phyloP scores from a whole-genome alignment of 192 early-diverging fungal species.

The Coemansia sp. region DNA sequence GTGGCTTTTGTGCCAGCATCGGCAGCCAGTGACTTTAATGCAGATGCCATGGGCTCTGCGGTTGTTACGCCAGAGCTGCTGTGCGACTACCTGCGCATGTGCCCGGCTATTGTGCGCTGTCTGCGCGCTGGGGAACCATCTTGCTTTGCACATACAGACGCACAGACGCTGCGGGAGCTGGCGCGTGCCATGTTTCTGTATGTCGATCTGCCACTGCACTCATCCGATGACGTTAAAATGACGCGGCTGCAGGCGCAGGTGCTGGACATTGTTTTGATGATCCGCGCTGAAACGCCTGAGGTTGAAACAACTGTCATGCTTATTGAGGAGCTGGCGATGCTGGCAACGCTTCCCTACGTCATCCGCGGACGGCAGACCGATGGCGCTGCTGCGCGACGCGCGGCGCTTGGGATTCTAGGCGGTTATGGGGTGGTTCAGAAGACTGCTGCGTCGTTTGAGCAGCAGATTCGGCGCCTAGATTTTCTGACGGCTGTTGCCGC shows the following conservation, averaged over 20 bases:
- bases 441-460: conserved; percentile 13
- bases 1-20: conserved; percentile 7
- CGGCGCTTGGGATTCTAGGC: background rate
- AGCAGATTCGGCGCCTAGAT: background rate
- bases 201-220: conserved; percentile 21
- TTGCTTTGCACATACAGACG: conserved; percentile 21
- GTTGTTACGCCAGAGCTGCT: conserved; percentile 38
- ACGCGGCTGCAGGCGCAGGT: conserved; percentile 69
- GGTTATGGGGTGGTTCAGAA: background rate
- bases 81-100: conserved; percentile 21
- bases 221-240: conserved; percentile 60
- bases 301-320: conserved; percentile 16
- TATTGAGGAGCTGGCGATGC: conserved; percentile 30
- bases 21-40: conserved; percentile 9
- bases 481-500: background rate
- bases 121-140: background rate
- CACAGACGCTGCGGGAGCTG: conserved; percentile 14
- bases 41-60: conserved; percentile 5
- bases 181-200: conserved; percentile 19
- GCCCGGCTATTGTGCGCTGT: conserved; percentile 9
- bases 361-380: background rate
- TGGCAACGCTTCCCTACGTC: conserved; percentile 28
- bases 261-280: conserved; percentile 57
- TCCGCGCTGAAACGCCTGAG: conserved; percentile 5
- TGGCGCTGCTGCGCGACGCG: conserved; percentile 1